Conservation (phyloP, 2,329 filamentous ascomycete species). For the Endoconidiophora polonica region DNA sequence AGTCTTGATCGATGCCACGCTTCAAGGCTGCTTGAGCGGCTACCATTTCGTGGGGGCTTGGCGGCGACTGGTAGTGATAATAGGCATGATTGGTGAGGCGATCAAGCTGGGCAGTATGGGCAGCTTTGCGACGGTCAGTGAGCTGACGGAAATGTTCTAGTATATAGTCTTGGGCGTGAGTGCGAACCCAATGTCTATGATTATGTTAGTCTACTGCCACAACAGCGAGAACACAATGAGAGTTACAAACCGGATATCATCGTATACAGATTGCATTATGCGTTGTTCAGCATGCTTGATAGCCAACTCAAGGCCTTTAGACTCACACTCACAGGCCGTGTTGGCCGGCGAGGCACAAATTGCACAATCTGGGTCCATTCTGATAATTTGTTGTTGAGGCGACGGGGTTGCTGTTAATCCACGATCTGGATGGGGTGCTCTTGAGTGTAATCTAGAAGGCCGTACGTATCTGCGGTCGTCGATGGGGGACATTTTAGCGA, state of each 20-base stretch:
- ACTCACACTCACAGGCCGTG: slow-evolving; percentile 47
- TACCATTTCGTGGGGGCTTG: slow-evolving; percentile 45
- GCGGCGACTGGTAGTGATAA: slow-evolving; percentile 39
- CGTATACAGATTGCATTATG: slow-evolving; percentile 46
- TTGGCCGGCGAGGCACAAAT: slow-evolving; percentile 46
- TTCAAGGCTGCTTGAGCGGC: slow-evolving; percentile 51
- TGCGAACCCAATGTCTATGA: slow-evolving; percentile 46
- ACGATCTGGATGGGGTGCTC: neutral
- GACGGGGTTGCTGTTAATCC: slow-evolving; percentile 12
- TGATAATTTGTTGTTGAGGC: slow-evolving; percentile 25
- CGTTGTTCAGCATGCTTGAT: slow-evolving; percentile 45
- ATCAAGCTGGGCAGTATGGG: slow-evolving; percentile 38
- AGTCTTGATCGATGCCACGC: slow-evolving; percentile 62
- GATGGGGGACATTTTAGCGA: slow-evolving; percentile 24
- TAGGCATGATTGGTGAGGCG: slow-evolving; percentile 37
- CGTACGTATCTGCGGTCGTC: slow-evolving; percentile 5
- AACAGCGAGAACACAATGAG: neutral
- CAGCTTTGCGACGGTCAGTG: slow-evolving; percentile 41
- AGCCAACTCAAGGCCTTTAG: slow-evolving; percentile 45
- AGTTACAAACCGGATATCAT: slow-evolving; percentile 41
- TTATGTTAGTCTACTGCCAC: no score
- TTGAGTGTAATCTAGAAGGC: slow-evolving; percentile 1
- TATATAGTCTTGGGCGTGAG: slow-evolving; percentile 51
- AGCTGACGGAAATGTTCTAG: slow-evolving; percentile 47
- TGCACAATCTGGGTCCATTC: slow-evolving; percentile 54